Percentiles rank a stretch among this genome's conserved stretches.
These are phyloP conservation scores for Sarocladiaceae sp. DNA, from an alignment of 2,329 filamentous ascomycete genomes.

Conservation along the genomic window DNA sequence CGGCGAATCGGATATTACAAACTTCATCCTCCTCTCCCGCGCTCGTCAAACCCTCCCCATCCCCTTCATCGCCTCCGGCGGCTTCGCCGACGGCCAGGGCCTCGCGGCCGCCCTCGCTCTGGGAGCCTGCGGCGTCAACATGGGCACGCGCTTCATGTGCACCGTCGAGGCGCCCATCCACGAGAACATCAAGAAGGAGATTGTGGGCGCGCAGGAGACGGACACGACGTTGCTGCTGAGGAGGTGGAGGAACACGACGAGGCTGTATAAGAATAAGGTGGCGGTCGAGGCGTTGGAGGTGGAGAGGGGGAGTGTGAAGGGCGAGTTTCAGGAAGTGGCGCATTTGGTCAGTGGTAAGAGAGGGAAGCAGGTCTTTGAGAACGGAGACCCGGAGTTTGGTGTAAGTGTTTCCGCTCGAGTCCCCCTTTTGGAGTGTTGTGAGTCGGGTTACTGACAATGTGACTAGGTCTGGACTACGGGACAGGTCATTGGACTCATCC, in stretches of 20 bases:
- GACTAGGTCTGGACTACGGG: constrained; percentile 89
- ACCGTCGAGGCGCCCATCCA: constrained; percentile 92
- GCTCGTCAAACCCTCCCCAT: constrained; percentile 78
- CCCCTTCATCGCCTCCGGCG: constrained; percentile 92
- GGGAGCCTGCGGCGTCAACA: constrained; percentile 92
- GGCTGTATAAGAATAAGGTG: constrained; percentile 88
- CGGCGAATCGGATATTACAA: constrained; percentile 80
- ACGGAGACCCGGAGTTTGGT: constrained; percentile 84
- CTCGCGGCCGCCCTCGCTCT: constrained; percentile 85
- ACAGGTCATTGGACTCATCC: constrained; percentile 85
- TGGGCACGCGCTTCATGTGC: constrained; percentile 98
- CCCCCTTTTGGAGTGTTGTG: not conserved
- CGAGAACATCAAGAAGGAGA: constrained; percentile 85
- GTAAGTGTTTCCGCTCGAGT: constrained; percentile 45
- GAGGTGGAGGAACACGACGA: constrained; percentile 86
- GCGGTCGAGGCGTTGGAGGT: constrained; percentile 72
- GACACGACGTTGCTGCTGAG: constrained; percentile 85
- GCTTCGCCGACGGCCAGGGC: constrained; percentile 91
- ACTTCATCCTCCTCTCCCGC: constrained; percentile 79
- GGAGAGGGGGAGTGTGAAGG: constrained; percentile 74
- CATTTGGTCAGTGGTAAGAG: constrained; percentile 85
- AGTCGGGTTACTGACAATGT: constrained; percentile 12
- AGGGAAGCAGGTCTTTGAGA: constrained; percentile 84
- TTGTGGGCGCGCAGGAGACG: constrained; percentile 81
- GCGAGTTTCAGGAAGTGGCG: constrained; percentile 84